phyloP scores from a whole-genome alignment of 345 rosid genomes.

The Boechera stricta region DNA sequence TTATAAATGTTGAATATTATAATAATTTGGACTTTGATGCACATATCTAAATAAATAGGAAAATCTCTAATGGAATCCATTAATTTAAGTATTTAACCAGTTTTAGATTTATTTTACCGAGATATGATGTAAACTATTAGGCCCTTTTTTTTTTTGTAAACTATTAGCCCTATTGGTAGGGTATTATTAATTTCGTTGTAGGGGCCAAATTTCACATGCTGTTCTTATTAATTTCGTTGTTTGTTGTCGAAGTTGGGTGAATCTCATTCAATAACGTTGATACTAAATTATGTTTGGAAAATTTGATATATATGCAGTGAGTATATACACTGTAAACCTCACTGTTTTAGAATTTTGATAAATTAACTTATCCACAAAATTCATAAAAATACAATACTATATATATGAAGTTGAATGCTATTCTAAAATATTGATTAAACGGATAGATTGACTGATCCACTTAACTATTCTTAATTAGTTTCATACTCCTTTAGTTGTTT shows the following conservation, averaged over 20 bases:
- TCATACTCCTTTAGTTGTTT: not conserved
- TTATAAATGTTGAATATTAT: too few species aligned
- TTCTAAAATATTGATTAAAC: slow-evolving; percentile 4
- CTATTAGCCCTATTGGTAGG: slow-evolving; percentile 30
- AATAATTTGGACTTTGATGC: slow-evolving; percentile 13
- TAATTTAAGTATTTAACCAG: not conserved
- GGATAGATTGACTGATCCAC: slow-evolving; percentile 1
- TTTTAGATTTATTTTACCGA: not conserved
- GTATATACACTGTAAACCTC: not conserved
- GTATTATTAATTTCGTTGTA: slow-evolving; percentile 13
- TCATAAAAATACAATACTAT: slow-evolving; percentile 1
- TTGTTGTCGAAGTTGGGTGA: slow-evolving; percentile 41
- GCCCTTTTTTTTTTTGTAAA: not conserved
- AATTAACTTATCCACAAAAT: not conserved
- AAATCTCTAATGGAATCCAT: not conserved
- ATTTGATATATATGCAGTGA: not conserved
- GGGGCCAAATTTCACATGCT: slow-evolving; percentile 22
- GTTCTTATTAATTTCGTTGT: slow-evolving; percentile 5
- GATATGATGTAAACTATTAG: not conserved
- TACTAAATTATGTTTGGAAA: slow-evolving; percentile 16
- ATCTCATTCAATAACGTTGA: slow-evolving; percentile 29
- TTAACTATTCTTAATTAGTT: not conserved
- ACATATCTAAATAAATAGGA: not conserved
- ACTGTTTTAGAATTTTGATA: not conserved
- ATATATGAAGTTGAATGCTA: not conserved